These are phyloP conservation scores for Rhodotorula sp. DNA, from an alignment of 1,284 basidiomycete genomes.

Conservation along the genomic window DNA sequence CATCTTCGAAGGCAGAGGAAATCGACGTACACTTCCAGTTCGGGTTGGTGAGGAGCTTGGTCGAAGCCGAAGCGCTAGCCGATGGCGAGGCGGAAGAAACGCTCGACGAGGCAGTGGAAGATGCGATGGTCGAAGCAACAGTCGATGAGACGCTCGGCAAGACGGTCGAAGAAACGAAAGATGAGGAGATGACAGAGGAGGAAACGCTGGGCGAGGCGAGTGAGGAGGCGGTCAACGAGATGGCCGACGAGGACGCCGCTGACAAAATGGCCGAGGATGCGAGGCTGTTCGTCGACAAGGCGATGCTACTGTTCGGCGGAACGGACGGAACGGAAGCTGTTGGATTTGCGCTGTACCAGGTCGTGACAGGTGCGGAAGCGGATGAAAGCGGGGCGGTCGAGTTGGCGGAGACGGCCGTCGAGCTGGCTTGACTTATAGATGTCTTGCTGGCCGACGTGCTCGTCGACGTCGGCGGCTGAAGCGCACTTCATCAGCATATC, in stretches of 20 bases:
- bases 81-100: background rate
- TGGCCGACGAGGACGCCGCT: too few species aligned
- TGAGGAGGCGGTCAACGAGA: too few species aligned
- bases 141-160: background rate
- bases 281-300: too few species aligned
- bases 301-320: too few species aligned
- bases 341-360: too few species aligned
- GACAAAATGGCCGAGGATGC: too few species aligned
- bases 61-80: background rate
- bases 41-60: slow-evolving; percentile 9
- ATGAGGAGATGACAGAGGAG: too few species aligned
- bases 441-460: background rate
- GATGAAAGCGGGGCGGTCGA: too few species aligned
- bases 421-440: background rate
- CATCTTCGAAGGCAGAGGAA: background rate
- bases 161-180: background rate
- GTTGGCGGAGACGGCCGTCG: background rate
- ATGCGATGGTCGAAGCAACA: too few species aligned
- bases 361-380: too few species aligned
- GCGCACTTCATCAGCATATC: background rate
- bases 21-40: slow-evolving; percentile 17
- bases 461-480: background rate
- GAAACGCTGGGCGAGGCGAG: too few species aligned
- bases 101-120: background rate
- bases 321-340: too few species aligned